Evolutionary conservation across 192 early-diverging fungal genomes (phyloP), one percentile per base, ranked within the genome.

Genomic region (Coemansia nantahalensis): DNA sequence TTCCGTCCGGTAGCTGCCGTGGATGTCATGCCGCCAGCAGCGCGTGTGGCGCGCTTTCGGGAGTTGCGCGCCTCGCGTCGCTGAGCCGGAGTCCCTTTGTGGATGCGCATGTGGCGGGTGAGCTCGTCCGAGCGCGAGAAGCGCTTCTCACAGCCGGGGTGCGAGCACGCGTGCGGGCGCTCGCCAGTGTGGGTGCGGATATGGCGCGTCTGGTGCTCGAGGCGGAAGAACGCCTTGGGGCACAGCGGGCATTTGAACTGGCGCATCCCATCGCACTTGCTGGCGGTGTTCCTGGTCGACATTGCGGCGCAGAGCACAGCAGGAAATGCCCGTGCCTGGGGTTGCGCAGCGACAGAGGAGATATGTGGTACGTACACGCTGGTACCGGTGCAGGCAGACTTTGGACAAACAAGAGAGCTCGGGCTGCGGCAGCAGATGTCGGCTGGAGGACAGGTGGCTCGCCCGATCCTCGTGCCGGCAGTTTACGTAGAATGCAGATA

Each of bases 161-260:
- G 84, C 32, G 81, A 81, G 68, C 90, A 93, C 17, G 76, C 73
- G 58, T 90, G 85, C 5, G 90, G 90, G 44, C 85, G 84, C 69
- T 93, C 90, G 42, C 90, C 90, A 2, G 90, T 93, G 62, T 93
- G 90, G 7, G 86, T 90, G 60, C 86, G 82, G 39, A 87, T 83
- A 54, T 93, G 90, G 30, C 87, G 80, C 7, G 85, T 89, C 67
- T 86, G 85, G 64, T 90, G 88, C 66, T 88, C 88, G 9, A 87
- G 73, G 26, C 88, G 84, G 39, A 81, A 82, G 69, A 90, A 90
- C 12, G 81, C 81, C 68, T 83, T 86, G 39, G 79, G 68, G 65
- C 88, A 90, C 60, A 85, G 80, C 8, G 81, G 83, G 62, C 88
- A 90, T 47, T 83, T 75, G 56, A 85, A 88, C 8, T 84, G 82